These are phyloP conservation scores for Hyaloscypha bicolor DNA, from an alignment of 495 filamentous ascomycete species.

Conservation along the genomic window DNA sequence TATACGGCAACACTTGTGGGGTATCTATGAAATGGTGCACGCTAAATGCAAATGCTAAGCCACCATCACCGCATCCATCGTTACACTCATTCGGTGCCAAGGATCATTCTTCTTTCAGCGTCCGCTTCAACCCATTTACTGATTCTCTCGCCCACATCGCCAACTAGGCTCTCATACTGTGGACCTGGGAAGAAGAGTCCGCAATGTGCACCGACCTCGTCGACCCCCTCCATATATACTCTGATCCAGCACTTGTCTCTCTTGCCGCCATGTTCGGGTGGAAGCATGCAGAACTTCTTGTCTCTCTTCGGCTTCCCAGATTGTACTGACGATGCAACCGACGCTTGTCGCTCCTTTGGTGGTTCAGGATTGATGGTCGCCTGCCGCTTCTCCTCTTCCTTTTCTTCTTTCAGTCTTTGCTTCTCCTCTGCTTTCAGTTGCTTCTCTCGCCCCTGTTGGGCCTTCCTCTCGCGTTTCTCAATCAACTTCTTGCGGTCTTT, in stretches of 20 bases:
- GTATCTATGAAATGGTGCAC: background rate
- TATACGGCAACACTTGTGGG: background rate
- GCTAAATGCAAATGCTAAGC: background rate
- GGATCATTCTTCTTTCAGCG: conserved; percentile 24
- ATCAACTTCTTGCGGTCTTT: conserved; percentile 58
- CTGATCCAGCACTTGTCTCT: conserved; percentile 72
- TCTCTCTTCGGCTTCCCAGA: conserved; percentile 52
- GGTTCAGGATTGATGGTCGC: conserved; percentile 26
- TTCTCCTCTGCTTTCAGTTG: conserved; percentile 38
- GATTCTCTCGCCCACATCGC: conserved; percentile 69
- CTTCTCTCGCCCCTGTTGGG: conserved; percentile 48
- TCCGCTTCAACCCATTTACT: conserved; percentile 73
- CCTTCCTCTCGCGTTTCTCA: conserved; percentile 55
- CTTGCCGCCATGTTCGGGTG: conserved; percentile 47
- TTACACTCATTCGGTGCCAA: conserved; percentile 1
- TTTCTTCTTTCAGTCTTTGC: conserved; percentile 38
- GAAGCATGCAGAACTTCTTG: conserved; percentile 79
- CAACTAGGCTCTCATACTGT: conserved; percentile 76
- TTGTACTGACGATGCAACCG: conserved; percentile 25
- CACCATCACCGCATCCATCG: background rate
- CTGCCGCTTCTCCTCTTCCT: conserved; percentile 31
- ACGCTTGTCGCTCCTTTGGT: conserved; percentile 22
- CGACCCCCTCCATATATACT: conserved; percentile 78
- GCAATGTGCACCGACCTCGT: conserved; percentile 85
- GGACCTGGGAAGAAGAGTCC: conserved; percentile 72